Percentiles rank a stretch among this genome's conserved stretches.
Evolutionary conservation across 176 grass and related monocot species (phyloP).

Genomic region (maize (Zea mays)): DNA sequence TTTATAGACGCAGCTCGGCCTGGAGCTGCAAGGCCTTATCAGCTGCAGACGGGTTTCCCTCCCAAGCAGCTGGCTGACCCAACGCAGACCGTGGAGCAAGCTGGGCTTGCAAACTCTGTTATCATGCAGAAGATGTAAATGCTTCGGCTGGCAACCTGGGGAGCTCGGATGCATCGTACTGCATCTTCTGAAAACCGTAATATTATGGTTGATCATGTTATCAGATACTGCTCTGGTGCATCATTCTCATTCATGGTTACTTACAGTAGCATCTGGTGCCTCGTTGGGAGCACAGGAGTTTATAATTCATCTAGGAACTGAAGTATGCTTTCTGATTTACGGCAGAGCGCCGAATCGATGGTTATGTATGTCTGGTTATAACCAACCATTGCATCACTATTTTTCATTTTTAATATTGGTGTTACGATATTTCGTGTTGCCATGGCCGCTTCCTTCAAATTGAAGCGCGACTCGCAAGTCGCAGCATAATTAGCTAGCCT

Average conservation of each 20-base stretch:
- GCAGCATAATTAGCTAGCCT: no score
- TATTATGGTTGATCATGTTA: neutral
- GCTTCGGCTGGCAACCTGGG: neutral
- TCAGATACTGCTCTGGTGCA: neutral
- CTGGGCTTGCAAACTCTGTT: constrained; percentile 79
- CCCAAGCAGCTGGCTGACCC: constrained; percentile 70
- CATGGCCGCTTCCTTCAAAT: no score
- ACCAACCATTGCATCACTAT: neutral
- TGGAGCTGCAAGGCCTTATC: constrained; percentile 51
- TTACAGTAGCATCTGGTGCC: no score
- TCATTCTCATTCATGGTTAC: neutral
- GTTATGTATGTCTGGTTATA: neutral
- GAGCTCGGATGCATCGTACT: neutral
- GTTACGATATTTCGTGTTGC: neutral
- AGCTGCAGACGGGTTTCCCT: constrained; percentile 79
- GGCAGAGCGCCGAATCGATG: neutral
- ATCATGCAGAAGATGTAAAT: constrained; percentile 84
- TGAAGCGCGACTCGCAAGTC: no score
- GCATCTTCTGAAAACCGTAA: neutral
- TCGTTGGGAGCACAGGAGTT: neutral
- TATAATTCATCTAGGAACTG: constrained; percentile 1
- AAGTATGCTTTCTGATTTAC: constrained; percentile 6
- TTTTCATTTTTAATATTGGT: neutral
- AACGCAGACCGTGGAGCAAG: constrained; percentile 68
- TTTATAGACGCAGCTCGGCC: constrained; percentile 85